A percentile compares a stretch with the other conserved stretches of the same genome.
These are phyloP conservation scores for Pseudogymnoascus sp. DNA, from an alignment of 2,329 filamentous ascomycete genomes.

Conservation along the genomic window DNA sequence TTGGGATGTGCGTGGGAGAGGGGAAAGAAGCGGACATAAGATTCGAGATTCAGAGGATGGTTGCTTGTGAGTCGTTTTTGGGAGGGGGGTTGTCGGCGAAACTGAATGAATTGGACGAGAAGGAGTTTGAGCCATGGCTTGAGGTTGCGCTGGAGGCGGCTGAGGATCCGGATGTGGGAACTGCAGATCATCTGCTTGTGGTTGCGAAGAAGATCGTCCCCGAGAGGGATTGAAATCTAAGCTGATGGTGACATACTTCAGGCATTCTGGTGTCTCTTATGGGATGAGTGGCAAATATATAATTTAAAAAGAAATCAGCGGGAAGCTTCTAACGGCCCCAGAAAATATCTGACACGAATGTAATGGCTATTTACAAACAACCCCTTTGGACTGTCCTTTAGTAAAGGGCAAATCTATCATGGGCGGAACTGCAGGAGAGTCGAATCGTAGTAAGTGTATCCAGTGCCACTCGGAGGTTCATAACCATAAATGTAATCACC, in stretches of 20 bases:
- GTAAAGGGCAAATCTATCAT: background rate
- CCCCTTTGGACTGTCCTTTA: background rate
- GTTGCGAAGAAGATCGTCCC: background rate
- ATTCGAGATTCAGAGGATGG: background rate
- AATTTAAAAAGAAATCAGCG: background rate
- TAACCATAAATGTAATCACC: slow-evolving; percentile 37
- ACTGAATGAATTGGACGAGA: background rate
- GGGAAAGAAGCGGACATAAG: background rate
- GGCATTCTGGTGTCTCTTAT: background rate
- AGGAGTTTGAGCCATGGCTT: background rate
- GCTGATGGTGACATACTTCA: background rate
- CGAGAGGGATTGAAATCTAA: background rate
- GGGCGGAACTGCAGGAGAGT: background rate
- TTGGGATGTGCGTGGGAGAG: background rate
- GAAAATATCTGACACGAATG: background rate
- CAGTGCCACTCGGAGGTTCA: slow-evolving; percentile 38
- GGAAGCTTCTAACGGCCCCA: background rate
- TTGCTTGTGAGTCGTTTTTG: background rate
- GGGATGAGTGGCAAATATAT: background rate
- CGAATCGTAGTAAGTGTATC: slow-evolving; percentile 28
- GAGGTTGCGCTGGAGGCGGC: background rate
- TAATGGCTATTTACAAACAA: background rate
- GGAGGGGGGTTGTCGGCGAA: background rate
- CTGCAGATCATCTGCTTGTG: background rate
- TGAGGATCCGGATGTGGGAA: background rate